Percentiles rank a stretch among this genome's conserved stretches.
Evolutionary conservation across 768 basidiomycete species (phyloP).

Genomic region (Boletales sp.): DNA sequence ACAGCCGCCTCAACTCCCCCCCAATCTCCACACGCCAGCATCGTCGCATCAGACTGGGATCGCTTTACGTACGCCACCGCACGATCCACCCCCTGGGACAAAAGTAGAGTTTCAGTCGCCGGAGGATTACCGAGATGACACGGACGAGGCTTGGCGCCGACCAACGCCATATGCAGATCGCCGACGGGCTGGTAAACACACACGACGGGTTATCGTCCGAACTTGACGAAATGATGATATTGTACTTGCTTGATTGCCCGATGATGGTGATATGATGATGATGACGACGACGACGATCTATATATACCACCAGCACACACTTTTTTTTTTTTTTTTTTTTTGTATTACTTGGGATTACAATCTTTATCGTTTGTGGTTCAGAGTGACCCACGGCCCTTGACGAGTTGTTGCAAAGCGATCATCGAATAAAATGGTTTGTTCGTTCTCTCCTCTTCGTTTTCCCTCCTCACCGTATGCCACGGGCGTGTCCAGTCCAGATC

Average conservation of each 20-base stretch:
- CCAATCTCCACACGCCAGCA: constrained; percentile 28
- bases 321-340: too few relatives aligned
- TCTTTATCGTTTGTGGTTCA: too few relatives aligned
- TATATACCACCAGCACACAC: too few relatives aligned
- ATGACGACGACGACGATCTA: too few relatives aligned
- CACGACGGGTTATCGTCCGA: constrained; percentile 64
- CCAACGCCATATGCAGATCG: constrained; percentile 75
- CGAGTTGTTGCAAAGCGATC: constrained; percentile 5
- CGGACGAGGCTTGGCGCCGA: constrained; percentile 68
- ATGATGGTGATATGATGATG: too few relatives aligned
- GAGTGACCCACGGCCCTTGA: constrained; percentile 7
- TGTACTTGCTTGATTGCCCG: too few relatives aligned
- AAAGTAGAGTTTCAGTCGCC: constrained; percentile 30
- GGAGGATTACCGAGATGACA: constrained; percentile 54
- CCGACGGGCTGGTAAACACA: constrained; percentile 77
- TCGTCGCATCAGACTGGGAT: constrained; percentile 20
- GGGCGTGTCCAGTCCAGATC: constrained; percentile 20
- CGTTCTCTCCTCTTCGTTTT: constrained; percentile 1
- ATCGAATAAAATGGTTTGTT: neutral
- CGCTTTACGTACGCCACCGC: constrained; percentile 45
- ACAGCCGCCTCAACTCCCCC: constrained; percentile 32
- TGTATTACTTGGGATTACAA: too few relatives aligned
- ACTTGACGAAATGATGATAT: constrained; percentile 8
- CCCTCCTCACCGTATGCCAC: constrained; percentile 7
- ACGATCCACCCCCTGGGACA: constrained; percentile 36